Base-by-base conservation (phyloP, 164 flowering plant genomes). In the Buxus sempervirens region DNA sequence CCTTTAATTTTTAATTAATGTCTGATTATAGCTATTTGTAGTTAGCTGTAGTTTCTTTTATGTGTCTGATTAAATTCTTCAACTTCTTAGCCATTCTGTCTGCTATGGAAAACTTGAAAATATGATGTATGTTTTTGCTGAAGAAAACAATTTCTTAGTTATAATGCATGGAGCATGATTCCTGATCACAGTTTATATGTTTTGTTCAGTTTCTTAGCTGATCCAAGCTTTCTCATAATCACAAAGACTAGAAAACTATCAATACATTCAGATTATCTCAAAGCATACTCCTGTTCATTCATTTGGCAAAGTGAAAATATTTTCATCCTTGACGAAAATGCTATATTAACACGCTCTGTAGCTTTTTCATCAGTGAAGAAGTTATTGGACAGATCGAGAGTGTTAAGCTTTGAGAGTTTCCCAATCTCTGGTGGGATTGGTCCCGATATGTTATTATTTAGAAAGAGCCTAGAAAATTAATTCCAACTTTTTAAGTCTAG, bases 201-300 rank as follows among this genome's bases (percentile, higher is more conserved):
- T 45, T 51, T 67, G 16, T 73, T 66, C 63, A 76, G 79, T 69
- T 27, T 16, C 60, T 42, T n/a, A 54, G 28, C 71, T 58, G 55
- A 48, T 61, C 7, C 36, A 54, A 42, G 62, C 38, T 65, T 58
- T 58, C 65, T 25, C 51, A 18, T 18, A 25, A 26, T 23, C 58
- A 68, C 49, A 27, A 24, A 58, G 57, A 59, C 20, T 45, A 56
- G 38, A 15, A 26, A 28, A 69, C 14, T 60, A 16, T 26, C 28
- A 27, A n/a, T n/a, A n/a, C n/a, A 62, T 49, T 60, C 68, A 48
- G 57, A 25, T 26, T 57, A 69, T 55, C 22, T 63, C 68, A 25
- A 63, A 19, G 15, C 24, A 15, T 21, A 25, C 15, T 21, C 26
- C 15, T 28, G 58, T 68, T 74, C 66, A 38, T 22, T 61, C 68